phyloP scores from a whole-genome alignment of 768 basidiomycete genomes.

The Trametes cinnabarina region DNA sequence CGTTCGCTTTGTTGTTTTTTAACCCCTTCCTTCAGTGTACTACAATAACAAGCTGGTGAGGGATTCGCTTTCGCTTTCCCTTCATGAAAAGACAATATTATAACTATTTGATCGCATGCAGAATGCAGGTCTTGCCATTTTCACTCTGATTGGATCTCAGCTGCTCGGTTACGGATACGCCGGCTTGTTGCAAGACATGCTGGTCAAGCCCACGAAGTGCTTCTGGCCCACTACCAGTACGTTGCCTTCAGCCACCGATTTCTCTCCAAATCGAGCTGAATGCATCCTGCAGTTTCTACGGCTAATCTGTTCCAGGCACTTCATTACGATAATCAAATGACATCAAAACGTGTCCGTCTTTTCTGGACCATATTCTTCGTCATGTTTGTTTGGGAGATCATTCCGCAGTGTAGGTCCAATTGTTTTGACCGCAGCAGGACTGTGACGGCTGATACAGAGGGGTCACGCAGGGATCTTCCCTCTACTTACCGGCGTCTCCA shows the following conservation, averaged over 20 bases:
- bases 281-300: constrained; percentile 18
- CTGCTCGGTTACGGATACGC: constrained; percentile 36
- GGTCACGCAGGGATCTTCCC: constrained; percentile 40
- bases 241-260: constrained; percentile 1
- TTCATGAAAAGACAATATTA: background rate
- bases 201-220: constrained; percentile 49
- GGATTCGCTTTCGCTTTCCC: background rate
- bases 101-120: background rate
- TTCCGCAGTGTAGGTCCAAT: constrained; percentile 39
- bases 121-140: constrained; percentile 33
- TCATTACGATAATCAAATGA: constrained; percentile 36
- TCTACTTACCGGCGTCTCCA: constrained; percentile 33
- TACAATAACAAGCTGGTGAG: constrained; percentile 39
- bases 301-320: constrained; percentile 36
- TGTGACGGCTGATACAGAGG: constrained; percentile 19
- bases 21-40: constrained; percentile 25
- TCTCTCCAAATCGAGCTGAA: background rate
- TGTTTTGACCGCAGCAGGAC: background rate
- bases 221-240: constrained; percentile 31
- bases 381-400: constrained; percentile 36
- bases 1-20: background rate
- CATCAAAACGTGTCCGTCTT: constrained; percentile 37
- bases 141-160: constrained; percentile 37
- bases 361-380: constrained; percentile 40
- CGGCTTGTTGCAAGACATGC: constrained; percentile 40